Conservation (phyloP, 495 filamentous ascomycete species). For the Aspergillus taichungensis region DNA sequence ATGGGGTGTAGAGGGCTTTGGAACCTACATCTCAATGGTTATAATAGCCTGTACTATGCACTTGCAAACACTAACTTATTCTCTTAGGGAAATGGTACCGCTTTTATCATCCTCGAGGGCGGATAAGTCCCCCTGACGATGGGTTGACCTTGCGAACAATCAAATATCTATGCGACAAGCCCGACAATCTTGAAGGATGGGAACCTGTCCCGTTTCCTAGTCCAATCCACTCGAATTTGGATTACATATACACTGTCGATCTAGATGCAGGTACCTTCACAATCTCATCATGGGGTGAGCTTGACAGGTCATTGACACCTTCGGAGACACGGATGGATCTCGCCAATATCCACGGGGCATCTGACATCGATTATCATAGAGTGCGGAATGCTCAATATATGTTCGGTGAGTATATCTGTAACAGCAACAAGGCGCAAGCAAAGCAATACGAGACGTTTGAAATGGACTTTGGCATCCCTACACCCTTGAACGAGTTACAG, state of each 20-base stretch:
- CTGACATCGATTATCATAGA: not conserved
- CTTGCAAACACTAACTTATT: not conserved
- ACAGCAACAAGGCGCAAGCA: not conserved
- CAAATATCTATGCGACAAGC: slow-evolving; percentile 1
- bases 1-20: slow-evolving; percentile 4
- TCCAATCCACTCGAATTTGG: slow-evolving; percentile 8
- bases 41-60: not conserved
- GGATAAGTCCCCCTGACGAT: slow-evolving; percentile 5
- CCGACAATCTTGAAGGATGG: not conserved
- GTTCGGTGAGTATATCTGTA: not conserved
- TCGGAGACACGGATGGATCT: not conserved
- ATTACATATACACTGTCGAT: slow-evolving; percentile 11
- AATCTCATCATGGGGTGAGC: slow-evolving; percentile 1
- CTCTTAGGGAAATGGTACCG: slow-evolving; percentile 9
- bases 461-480: slow-evolving; percentile 6
- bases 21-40: slow-evolving; percentile 3
- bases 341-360: not conserved
- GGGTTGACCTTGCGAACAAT: slow-evolving; percentile 3
- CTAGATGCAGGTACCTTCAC: slow-evolving; percentile 8
- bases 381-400: not conserved
- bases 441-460: not conserved
- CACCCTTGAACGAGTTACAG: slow-evolving; percentile 12
- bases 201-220: slow-evolving; percentile 2
- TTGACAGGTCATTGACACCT: not conserved
- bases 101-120: slow-evolving; percentile 4